Evolutionary conservation across 2,329 filamentous ascomycete species (phyloP).

Genomic region (Penicillium sp.): DNA sequence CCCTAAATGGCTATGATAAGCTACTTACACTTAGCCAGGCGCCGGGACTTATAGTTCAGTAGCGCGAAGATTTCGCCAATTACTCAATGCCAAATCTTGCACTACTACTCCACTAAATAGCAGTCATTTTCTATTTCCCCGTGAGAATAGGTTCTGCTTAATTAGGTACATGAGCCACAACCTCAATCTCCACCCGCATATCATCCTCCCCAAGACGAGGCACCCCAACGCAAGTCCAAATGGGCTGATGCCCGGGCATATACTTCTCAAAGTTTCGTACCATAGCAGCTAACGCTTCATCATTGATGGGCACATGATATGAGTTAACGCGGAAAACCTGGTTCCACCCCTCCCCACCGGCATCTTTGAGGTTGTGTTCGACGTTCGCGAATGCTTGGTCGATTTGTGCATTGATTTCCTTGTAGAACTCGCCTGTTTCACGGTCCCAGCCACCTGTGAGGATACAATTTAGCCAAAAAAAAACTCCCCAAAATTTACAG

Average conservation of each 20-base stretch:
- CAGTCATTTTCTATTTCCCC: neutral
- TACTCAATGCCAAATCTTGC: too few species aligned
- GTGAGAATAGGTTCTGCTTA: neutral
- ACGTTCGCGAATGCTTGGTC: conserved; percentile 60
- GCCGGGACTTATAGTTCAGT: too few species aligned
- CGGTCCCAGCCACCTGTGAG: conserved; percentile 39
- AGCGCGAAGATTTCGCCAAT: too few species aligned
- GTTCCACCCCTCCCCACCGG: conserved; percentile 51
- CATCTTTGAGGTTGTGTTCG: conserved; percentile 52
- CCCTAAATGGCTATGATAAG: too few species aligned
- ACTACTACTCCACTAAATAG: too few species aligned
- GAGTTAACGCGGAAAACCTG: conserved; percentile 55
- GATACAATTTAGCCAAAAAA: neutral
- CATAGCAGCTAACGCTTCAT: conserved; percentile 44
- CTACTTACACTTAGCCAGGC: too few species aligned
- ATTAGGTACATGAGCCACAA: conserved; percentile 46
- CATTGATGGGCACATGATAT: conserved; percentile 48
- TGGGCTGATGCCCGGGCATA: conserved; percentile 54
- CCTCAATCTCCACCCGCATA: conserved; percentile 63
- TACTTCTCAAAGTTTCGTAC: conserved; percentile 51
- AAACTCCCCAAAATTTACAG: too few species aligned
- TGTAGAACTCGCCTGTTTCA: conserved; percentile 21
- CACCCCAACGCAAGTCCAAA: conserved; percentile 59
- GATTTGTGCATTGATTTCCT: conserved; percentile 49
- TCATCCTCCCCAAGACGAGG: conserved; percentile 47